These are phyloP conservation scores for Kwoniella bestiolae DNA, from an alignment of 768 basidiomycete genomes.

Conservation along the genomic window DNA sequence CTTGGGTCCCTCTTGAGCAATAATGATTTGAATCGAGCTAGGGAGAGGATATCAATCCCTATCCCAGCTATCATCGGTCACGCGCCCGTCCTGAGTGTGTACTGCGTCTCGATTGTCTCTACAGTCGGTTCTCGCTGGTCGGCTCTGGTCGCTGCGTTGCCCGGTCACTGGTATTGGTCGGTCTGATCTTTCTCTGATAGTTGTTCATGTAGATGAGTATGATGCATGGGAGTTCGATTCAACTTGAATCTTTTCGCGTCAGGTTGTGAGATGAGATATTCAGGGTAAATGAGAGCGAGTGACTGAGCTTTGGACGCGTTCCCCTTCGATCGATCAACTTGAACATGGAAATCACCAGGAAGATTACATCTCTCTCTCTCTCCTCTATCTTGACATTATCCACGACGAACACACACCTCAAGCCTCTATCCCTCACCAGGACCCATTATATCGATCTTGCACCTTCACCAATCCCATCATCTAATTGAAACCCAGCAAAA, in stretches of 20 bases:
- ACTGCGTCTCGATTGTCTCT: too few relatives aligned
- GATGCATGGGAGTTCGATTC: too few relatives aligned
- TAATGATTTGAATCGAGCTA: slow-evolving; percentile 33
- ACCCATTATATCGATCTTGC: too few relatives aligned
- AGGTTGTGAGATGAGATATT: slow-evolving; percentile 11
- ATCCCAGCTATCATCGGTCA: slow-evolving; percentile 38
- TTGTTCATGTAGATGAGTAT: neutral
- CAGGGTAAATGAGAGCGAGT: neutral
- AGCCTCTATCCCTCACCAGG: too few relatives aligned
- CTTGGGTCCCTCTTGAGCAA: slow-evolving; percentile 27
- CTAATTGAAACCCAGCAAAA: slow-evolving; percentile 9
- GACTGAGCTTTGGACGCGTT: neutral
- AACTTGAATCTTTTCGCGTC: too few relatives aligned
- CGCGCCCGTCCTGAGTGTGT: neutral
- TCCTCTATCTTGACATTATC: neutral
- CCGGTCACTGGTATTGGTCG: neutral
- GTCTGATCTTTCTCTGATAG: neutral
- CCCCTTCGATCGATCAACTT: neutral
- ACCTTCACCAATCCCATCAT: neutral
- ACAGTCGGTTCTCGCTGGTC: too few relatives aligned
- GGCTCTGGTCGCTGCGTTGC: too few relatives aligned
- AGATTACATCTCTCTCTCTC: neutral
- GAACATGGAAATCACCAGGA: neutral
- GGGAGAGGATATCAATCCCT: slow-evolving; percentile 50
- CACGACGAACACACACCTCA: too few relatives aligned